phyloP scores from a whole-genome alignment of 352 stramenopile species.

The Elongisporangium anandrum region DNA sequence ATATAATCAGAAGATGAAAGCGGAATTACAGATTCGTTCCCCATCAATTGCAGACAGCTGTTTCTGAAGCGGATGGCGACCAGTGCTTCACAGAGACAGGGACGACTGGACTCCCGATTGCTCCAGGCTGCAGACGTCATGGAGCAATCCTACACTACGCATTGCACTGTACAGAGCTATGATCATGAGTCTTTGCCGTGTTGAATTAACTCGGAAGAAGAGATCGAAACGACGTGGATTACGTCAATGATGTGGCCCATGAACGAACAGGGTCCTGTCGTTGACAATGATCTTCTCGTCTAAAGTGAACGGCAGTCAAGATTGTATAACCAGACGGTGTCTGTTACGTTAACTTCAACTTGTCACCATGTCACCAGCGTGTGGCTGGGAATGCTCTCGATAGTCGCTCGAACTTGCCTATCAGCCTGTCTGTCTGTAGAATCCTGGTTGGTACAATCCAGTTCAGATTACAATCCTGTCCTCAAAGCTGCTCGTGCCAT shows the following conservation, averaged over 20 bases:
- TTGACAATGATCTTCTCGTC: not conserved
- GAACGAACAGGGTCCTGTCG: too few species aligned
- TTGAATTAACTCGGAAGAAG: too few species aligned
- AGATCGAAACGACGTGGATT: too few species aligned
- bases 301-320: too few species aligned
- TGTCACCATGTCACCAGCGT: not conserved
- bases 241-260: too few species aligned
- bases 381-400: not conserved
- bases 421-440: not conserved
- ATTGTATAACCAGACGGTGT: not conserved
- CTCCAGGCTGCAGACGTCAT: not conserved
- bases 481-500: too few species aligned
- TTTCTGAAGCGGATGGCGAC: not conserved
- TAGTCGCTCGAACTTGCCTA: not conserved
- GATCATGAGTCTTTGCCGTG: too few species aligned
- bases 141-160: too few species aligned
- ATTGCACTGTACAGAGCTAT: too few species aligned
- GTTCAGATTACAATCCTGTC: too few species aligned
- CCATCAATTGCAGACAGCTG: too few species aligned
- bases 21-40: not conserved
- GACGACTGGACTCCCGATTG: not conserved
- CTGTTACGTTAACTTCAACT: not conserved
- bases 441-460: too few species aligned
- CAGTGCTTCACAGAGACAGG: not conserved
- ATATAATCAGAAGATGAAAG: not conserved